phyloP scores from a whole-genome alignment of 495 filamentous ascomycete genomes.

The Tuber magnatum region DNA sequence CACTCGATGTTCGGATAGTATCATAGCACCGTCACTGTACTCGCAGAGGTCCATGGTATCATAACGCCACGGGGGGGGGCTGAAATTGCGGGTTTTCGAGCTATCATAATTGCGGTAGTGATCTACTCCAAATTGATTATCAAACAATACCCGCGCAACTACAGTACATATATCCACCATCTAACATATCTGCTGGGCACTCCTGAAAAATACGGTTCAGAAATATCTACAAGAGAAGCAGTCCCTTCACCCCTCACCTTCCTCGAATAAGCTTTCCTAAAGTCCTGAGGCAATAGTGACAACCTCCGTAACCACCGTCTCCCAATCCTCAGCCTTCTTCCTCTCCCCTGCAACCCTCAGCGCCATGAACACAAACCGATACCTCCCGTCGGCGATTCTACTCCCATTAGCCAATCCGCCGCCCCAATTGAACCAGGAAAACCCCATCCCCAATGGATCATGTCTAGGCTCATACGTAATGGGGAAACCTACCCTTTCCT shows the following conservation, averaged over 20 bases:
- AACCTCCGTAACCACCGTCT: constrained; percentile 26
- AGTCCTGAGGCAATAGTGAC: constrained; percentile 17
- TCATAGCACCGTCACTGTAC: too few relatives aligned
- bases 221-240: neutral
- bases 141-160: neutral
- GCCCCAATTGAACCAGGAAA: constrained; percentile 43
- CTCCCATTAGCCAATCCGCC: constrained; percentile 45
- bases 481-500: constrained; percentile 41
- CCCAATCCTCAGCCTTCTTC: constrained; percentile 27
- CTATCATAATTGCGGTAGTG: too few relatives aligned
- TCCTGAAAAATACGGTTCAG: neutral
- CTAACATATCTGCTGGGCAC: neutral
- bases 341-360: constrained; percentile 28
- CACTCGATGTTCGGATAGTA: neutral
- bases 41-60: too few relatives aligned
- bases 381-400: constrained; percentile 45
- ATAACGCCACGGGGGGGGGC: too few relatives aligned
- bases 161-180: neutral
- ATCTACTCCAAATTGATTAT: neutral
- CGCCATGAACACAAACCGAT: constrained; percentile 40
- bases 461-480: constrained; percentile 43
- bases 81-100: too few relatives aligned
- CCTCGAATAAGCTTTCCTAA: neutral
- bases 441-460: constrained; percentile 14
- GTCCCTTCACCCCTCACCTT: neutral